Percentiles rank a stretch among this genome's conserved stretches.
Evolutionary conservation across 345 rosid species (phyloP).

Genomic region (Ricinus communis): DNA sequence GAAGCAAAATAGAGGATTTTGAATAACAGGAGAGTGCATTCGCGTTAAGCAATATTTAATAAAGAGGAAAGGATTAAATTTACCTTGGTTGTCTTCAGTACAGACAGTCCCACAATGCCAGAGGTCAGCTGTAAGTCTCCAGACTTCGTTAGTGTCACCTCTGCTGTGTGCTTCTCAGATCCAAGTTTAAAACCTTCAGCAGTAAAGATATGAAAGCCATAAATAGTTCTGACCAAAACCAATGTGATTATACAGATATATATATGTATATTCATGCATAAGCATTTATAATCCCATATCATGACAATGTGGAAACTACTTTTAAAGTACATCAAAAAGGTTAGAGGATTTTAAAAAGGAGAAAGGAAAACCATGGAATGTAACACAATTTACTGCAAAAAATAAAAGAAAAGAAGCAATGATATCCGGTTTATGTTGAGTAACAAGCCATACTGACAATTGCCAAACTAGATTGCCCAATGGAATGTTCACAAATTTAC

Average conservation of each 20-base stretch:
- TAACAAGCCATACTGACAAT: too few species aligned
- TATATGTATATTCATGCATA: neutral
- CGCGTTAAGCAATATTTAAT: neutral
- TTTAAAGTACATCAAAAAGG: neutral
- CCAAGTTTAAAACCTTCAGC: conserved; percentile 89
- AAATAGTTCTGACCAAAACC: neutral
- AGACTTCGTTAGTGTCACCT: conserved; percentile 64
- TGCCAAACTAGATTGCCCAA: too few species aligned
- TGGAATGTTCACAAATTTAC: too few species aligned
- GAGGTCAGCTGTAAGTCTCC: conserved; percentile 65
- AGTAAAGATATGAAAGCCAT: conserved; percentile 3
- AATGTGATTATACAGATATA: neutral
- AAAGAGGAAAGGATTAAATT: conserved; percentile 13
- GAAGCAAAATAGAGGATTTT: neutral
- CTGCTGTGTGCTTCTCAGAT: conserved; percentile 79
- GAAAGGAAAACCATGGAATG: too few species aligned
- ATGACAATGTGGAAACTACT: neutral
- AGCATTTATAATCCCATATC: neutral
- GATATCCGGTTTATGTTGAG: too few species aligned
- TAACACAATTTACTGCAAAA: neutral
- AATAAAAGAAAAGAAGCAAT: neutral
- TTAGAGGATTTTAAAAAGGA: neutral
- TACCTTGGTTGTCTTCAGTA: conserved; percentile 93
- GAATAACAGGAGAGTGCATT: conserved; percentile 11
- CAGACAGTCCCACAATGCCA: conserved; percentile 67